Conservation (phyloP, 2,329 filamentous ascomycete genomes). For the Alternaria arborescens region DNA sequence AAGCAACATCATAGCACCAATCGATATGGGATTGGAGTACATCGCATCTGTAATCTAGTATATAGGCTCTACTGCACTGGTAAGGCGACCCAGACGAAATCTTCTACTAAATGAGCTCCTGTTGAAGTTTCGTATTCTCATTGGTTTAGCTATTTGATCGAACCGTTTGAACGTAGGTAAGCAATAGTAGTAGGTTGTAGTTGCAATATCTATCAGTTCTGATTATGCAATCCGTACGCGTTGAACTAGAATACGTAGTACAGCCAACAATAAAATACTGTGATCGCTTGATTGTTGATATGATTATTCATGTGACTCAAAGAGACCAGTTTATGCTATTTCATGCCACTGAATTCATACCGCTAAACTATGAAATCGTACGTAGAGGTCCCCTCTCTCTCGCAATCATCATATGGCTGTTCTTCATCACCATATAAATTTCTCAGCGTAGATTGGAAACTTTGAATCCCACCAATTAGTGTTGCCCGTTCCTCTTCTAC, state of each 20-base stretch:
- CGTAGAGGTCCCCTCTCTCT: slow-evolving; percentile 1
- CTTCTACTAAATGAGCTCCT: too few species aligned
- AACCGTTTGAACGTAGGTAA: too few species aligned
- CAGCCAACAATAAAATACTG: not conserved
- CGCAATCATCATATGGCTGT: not conserved
- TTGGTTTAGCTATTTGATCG: too few species aligned
- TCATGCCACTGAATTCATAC: slow-evolving; percentile 31
- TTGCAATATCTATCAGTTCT: not conserved
- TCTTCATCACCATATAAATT: slow-evolving; percentile 8
- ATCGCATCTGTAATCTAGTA: too few species aligned
- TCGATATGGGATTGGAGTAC: too few species aligned
- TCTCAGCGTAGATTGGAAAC: not conserved
- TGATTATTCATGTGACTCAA: not conserved
- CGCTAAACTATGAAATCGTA: slow-evolving; percentile 26
- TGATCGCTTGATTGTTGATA: not conserved
- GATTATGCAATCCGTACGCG: not conserved
- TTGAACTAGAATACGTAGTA: not conserved
- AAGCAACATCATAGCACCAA: too few species aligned
- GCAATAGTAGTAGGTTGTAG: slow-evolving; percentile 22
- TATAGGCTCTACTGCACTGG: too few species aligned
- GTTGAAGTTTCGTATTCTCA: too few species aligned
- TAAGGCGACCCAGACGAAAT: too few species aligned
- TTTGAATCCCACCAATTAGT: slow-evolving; percentile 13
- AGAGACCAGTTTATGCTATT: not conserved
- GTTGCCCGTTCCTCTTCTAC: slow-evolving; percentile 40